A percentile compares a stretch with the other conserved stretches of the same genome.
Evolutionary conservation across 352 stramenopile species (phyloP).

Genomic region (Phytophthora tubulina): DNA sequence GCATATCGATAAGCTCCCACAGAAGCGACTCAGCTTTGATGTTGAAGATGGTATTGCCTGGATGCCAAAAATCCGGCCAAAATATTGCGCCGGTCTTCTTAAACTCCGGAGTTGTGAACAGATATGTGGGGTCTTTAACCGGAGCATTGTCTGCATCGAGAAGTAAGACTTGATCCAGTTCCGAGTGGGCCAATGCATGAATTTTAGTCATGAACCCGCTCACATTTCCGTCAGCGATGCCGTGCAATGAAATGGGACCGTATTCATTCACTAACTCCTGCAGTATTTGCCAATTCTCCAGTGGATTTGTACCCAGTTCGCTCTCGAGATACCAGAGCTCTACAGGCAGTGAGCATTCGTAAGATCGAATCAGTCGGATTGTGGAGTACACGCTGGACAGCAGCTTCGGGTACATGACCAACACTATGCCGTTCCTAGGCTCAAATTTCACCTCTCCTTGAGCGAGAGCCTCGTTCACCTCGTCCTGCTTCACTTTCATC

Average conservation of each 20-base stretch:
- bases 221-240: background rate
- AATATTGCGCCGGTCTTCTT: constrained; percentile 50
- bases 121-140: constrained; percentile 45
- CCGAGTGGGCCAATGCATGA: constrained; percentile 2
- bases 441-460: background rate
- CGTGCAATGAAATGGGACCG: constrained; percentile 11
- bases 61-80: constrained; percentile 70
- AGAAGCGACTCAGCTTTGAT: constrained; percentile 50
- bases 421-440: background rate
- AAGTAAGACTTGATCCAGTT: constrained; percentile 48
- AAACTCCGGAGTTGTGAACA: constrained; percentile 50
- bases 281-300: background rate
- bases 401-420: constrained; percentile 6
- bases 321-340: constrained; percentile 2
- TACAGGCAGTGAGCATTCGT: background rate
- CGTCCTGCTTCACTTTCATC: background rate
- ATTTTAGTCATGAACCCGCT: constrained; percentile 25
- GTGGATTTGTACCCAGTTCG: background rate
- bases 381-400: background rate
- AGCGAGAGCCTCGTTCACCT: background rate
- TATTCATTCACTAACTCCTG: constrained; percentile 1
- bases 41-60: constrained; percentile 59
- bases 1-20: constrained; percentile 52
- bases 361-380: background rate
- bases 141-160: constrained; percentile 58